These are phyloP conservation scores for Beauveria sp. DNA, from an alignment of 2,329 filamentous ascomycete genomes.

Conservation along the genomic window DNA sequence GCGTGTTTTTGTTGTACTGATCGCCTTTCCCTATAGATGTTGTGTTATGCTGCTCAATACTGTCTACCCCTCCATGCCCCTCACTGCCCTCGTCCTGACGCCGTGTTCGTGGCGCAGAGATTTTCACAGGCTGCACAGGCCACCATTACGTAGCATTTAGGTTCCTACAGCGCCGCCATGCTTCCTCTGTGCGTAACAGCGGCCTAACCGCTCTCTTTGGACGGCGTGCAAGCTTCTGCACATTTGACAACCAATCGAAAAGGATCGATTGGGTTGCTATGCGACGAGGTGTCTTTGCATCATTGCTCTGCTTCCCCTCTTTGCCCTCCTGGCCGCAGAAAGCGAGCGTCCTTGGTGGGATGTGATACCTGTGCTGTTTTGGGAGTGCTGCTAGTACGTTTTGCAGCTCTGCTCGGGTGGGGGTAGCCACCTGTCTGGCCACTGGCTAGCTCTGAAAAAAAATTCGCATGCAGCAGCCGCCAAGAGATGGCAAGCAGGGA, in stretches of 20 bases:
- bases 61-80: constrained; percentile 8
- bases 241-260: not conserved
- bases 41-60: not conserved
- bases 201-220: not conserved
- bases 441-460: not conserved
- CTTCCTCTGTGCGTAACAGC: not conserved
- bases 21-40: not conserved
- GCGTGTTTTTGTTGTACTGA: not conserved
- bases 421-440: not conserved
- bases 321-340: not conserved
- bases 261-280: not conserved
- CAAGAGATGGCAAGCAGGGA: not conserved
- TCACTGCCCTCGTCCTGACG: not conserved
- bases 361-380: not conserved
- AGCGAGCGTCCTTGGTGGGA: not conserved
- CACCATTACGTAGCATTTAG: constrained; percentile 3
- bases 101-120: not conserved
- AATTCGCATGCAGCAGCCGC: not conserved
- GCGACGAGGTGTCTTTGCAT: not conserved
- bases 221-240: not conserved
- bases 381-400: not conserved
- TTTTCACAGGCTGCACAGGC: constrained; percentile 6
- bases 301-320: not conserved
- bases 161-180: not conserved
- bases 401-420: no score